Percentiles rank a stretch among this genome's conserved stretches.
Conservation (phyloP, 208 protist species). For the Novymonas esmeraldas region DNA sequence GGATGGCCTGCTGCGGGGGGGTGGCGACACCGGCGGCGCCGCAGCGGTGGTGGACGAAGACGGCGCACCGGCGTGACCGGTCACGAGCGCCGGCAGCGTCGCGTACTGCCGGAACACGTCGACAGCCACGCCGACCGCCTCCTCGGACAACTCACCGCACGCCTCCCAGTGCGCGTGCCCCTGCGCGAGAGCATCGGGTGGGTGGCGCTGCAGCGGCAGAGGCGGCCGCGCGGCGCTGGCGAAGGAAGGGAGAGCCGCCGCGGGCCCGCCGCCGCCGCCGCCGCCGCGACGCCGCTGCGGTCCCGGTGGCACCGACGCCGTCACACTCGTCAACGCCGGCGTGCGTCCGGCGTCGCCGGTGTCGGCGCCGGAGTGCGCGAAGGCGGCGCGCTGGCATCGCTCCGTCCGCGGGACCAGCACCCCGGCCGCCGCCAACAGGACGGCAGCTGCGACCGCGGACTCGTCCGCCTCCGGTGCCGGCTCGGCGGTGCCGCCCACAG, state of each 20-base stretch:
- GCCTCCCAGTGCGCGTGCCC: conserved; percentile 2
- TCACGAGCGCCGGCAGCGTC: conserved; percentile 22
- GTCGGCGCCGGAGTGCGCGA: not conserved
- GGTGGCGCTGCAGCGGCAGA: conserved; percentile 3
- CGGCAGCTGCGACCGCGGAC: not conserved
- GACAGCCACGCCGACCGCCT: conserved; percentile 13
- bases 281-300: not conserved
- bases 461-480: not conserved
- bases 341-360: too few species aligned
- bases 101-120: conserved; percentile 50
- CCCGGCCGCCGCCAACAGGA: too few species aligned
- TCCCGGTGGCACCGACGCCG: not conserved
- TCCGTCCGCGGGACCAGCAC: conserved; percentile 12
- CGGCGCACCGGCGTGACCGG: not conserved
- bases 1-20: conserved; percentile 14
- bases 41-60: not conserved
- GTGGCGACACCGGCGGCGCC: not conserved
- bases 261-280: not conserved
- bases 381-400: conserved; percentile 3
- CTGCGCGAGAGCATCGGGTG: not conserved
- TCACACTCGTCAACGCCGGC: not conserved
- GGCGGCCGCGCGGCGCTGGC: not conserved
- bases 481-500: not conserved
- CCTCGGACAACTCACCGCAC: conserved; percentile 12
- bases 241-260: conserved; percentile 4